Conservation (phyloP, 768 basidiomycete species). For the Hortiboletus flavorubellus region DNA sequence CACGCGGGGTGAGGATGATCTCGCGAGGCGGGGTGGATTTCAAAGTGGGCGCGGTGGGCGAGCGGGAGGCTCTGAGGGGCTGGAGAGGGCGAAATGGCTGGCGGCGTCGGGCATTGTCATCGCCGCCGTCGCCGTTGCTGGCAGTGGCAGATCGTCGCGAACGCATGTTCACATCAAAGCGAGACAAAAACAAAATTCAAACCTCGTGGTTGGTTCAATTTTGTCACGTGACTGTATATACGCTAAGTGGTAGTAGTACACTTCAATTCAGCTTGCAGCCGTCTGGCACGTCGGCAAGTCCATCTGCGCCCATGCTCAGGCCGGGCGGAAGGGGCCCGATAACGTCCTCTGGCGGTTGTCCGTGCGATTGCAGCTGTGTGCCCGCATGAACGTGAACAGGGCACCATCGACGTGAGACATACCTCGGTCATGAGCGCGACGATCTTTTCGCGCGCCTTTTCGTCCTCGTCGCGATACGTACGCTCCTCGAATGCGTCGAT, state of each 20-base stretch:
- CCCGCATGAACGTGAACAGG: background rate
- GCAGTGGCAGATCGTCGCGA: constrained; percentile 10
- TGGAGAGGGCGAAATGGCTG: constrained; percentile 22
- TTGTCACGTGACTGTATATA: constrained; percentile 10
- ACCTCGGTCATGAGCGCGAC: constrained; percentile 78
- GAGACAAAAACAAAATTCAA: background rate
- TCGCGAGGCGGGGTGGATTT: constrained; percentile 72
- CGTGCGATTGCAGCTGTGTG: constrained; percentile 58
- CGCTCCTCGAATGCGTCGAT: constrained; percentile 63
- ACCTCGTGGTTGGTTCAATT: constrained; percentile 4
- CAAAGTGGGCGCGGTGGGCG: constrained; percentile 44
- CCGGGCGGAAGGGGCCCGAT: constrained; percentile 83
- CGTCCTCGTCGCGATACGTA: constrained; percentile 54
- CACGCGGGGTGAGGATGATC: constrained; percentile 42
- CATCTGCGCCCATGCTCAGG: constrained; percentile 52
- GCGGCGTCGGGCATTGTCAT: constrained; percentile 6
- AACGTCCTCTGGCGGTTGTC: constrained; percentile 74
- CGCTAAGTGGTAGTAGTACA: background rate
- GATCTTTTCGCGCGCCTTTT: constrained; percentile 43
- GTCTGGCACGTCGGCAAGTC: constrained; percentile 45
- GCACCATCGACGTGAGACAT: background rate
- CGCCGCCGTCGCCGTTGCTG: constrained; percentile 1
- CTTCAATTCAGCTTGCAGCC: constrained; percentile 13
- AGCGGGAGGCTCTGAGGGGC: constrained; percentile 1
- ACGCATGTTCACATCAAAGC: constrained; percentile 18